These are phyloP conservation scores for Talaromyces sp. DNA, from an alignment of 2,329 filamentous ascomycete species.

Conservation along the genomic window DNA sequence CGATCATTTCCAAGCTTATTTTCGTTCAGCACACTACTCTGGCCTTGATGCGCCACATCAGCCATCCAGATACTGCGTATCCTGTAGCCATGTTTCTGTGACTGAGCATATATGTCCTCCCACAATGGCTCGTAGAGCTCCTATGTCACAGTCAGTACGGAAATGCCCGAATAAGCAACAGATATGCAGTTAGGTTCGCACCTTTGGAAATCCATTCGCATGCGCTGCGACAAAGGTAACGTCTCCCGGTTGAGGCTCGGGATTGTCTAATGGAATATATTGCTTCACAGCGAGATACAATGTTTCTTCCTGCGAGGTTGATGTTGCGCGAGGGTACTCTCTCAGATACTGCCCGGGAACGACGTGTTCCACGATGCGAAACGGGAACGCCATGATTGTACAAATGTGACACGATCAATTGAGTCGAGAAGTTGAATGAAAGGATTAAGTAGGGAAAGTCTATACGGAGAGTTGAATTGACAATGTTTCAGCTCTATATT, in stretches of 20 bases:
- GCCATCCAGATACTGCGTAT: conserved; percentile 86
- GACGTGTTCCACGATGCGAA: conserved; percentile 66
- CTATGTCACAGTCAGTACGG: conserved; percentile 39
- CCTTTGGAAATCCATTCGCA: conserved; percentile 91
- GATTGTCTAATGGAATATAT: conserved; percentile 73
- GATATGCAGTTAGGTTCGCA: conserved; percentile 31
- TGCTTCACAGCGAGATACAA: conserved; percentile 78
- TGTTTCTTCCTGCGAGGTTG: conserved; percentile 68
- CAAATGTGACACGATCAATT: background rate
- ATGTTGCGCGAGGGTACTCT: conserved; percentile 72
- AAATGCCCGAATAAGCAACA: background rate
- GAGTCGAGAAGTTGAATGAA: background rate
- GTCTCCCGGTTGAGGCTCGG: conserved; percentile 65
- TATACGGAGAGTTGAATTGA: background rate
- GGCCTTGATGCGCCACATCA: conserved; percentile 81
- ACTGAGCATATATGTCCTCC: conserved; percentile 68
- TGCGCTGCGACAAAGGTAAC: conserved; percentile 83
- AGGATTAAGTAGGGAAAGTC: background rate
- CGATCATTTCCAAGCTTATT: conserved; percentile 75
- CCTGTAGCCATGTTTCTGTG: conserved; percentile 58
- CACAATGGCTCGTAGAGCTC: conserved; percentile 91
- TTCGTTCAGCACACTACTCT: conserved; percentile 75
- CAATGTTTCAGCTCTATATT: background rate
- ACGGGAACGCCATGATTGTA: conserved; percentile 20
- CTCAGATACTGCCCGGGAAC: conserved; percentile 74